phyloP scores from a whole-genome alignment of 2,329 filamentous ascomycete genomes.

The Spiromastix sp. region DNA sequence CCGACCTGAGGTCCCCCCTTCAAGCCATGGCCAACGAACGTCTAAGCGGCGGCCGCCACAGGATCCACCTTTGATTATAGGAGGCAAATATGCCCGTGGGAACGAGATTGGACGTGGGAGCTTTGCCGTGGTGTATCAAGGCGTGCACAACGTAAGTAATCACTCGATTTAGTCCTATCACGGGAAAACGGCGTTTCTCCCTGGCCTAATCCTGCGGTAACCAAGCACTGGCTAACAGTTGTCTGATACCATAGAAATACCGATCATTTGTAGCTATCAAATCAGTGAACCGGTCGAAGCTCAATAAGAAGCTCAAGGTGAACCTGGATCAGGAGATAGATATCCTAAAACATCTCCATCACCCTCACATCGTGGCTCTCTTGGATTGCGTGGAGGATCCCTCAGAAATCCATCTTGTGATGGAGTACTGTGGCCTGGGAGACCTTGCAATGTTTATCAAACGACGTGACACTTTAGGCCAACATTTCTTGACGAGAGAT shows the following conservation, averaged over 20 bases:
- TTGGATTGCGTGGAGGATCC: constrained; percentile 86
- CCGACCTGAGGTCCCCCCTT: too few relatives aligned
- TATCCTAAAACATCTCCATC: constrained; percentile 85
- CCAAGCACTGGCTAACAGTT: too few relatives aligned
- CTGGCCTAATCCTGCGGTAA: too few relatives aligned
- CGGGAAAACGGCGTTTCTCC: background rate
- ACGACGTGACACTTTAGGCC: constrained; percentile 71
- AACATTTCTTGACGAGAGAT: constrained; percentile 71
- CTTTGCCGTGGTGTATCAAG: constrained; percentile 91
- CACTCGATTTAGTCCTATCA: background rate
- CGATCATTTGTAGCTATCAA: constrained; percentile 88
- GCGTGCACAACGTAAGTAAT: constrained; percentile 67
- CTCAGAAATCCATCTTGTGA: constrained; percentile 87
- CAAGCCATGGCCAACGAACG: too few relatives aligned
- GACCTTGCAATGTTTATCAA: constrained; percentile 95
- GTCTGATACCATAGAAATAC: constrained; percentile 35
- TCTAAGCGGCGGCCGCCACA: too few relatives aligned
- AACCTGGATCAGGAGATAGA: constrained; percentile 93
- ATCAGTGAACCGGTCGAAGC: constrained; percentile 78
- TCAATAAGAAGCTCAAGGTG: constrained; percentile 93
- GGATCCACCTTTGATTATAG: constrained; percentile 30
- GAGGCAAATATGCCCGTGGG: constrained; percentile 73
- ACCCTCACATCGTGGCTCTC: constrained; percentile 93
- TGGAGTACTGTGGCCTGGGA: constrained; percentile 96
- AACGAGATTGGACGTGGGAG: constrained; percentile 94